Conservation (phyloP, 2,329 filamentous ascomycete genomes). For the Colletotrichum sansevieriae region DNA sequence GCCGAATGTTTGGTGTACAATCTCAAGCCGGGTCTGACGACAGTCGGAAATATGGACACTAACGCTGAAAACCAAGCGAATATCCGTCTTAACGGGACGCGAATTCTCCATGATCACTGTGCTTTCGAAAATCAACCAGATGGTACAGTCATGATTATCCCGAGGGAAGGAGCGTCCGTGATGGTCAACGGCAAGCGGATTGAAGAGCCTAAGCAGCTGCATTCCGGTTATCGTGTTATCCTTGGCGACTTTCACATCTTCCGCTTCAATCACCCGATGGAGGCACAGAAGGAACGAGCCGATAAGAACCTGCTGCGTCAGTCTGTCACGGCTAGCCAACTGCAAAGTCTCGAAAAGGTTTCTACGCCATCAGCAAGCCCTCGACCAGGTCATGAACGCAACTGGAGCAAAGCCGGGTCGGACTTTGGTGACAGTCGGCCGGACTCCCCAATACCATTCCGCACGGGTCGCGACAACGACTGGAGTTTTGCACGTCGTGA, state of each 20-base stretch:
- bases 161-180: conserved; percentile 90
- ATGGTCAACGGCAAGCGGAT: conserved; percentile 98
- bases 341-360: conserved; percentile 69
- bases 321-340: conserved; percentile 75
- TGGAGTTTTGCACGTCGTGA: conserved; percentile 95
- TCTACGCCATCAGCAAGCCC: conserved; percentile 74
- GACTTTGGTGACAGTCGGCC: conserved; percentile 84
- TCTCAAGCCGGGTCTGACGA: conserved; percentile 93
- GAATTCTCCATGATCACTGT: conserved; percentile 93
- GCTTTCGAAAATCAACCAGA: conserved; percentile 90
- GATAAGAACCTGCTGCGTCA: conserved; percentile 90
- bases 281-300: conserved; percentile 91
- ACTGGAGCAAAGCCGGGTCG: conserved; percentile 82
- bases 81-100: conserved; percentile 92
- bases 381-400: conserved; percentile 79
- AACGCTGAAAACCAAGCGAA: conserved; percentile 82
- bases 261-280: conserved; percentile 96
- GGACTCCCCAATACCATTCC: conserved; percentile 81
- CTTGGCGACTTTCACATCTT: conserved; percentile 99
- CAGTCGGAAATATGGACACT: conserved; percentile 93
- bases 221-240: conserved; percentile 95
- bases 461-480: conserved; percentile 83
- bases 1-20: conserved; percentile 99
- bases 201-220: conserved; percentile 84
- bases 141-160: conserved; percentile 91